A percentile compares a stretch with the other conserved stretches of the same genome.
Conservation (phyloP, 2,329 filamentous ascomycete genomes). For the Drechslerella dactyloides region DNA sequence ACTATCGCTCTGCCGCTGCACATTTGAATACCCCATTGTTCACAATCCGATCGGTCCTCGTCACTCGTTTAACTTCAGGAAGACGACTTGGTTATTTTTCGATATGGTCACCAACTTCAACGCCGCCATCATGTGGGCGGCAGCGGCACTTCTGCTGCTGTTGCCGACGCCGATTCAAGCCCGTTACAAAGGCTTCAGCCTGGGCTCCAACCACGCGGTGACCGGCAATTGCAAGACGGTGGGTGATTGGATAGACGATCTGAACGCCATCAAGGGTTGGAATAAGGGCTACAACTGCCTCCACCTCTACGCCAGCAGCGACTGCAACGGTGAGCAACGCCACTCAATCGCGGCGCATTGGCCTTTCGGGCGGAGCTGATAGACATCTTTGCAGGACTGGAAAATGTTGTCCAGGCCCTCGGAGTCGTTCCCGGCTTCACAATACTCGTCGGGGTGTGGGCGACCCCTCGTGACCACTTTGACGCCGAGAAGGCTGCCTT, state of each 20-base stretch:
- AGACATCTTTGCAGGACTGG: slow-evolving; percentile 32
- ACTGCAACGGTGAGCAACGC: slow-evolving; percentile 64
- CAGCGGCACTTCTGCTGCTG: slow-evolving; percentile 23
- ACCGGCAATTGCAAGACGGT: slow-evolving; percentile 58
- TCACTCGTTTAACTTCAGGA: slow-evolving; percentile 9
- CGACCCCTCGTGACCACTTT: slow-evolving; percentile 69
- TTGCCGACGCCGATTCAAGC: slow-evolving; percentile 29
- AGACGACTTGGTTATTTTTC: not conserved
- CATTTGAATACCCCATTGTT: not conserved
- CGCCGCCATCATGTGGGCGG: not conserved
- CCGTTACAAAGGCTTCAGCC: slow-evolving; percentile 41
- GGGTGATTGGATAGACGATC: slow-evolving; percentile 58
- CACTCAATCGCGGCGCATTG: slow-evolving; percentile 26
- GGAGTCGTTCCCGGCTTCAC: slow-evolving; percentile 54
- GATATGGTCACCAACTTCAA: not conserved
- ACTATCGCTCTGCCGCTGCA: not conserved
- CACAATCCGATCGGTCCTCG: not conserved
- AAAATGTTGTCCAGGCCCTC: slow-evolving; percentile 27
- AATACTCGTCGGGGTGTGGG: slow-evolving; percentile 57
- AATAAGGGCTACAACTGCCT: slow-evolving; percentile 33
- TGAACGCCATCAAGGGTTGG: slow-evolving; percentile 57
- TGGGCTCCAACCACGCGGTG: slow-evolving; percentile 34
- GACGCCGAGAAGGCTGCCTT: slow-evolving; percentile 68
- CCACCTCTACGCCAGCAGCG: slow-evolving; percentile 70
- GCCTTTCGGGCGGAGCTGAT: slow-evolving; percentile 16